These are phyloP conservation scores for Penicillium sp. DNA, from an alignment of 2,329 filamentous ascomycete genomes.

Conservation along the genomic window DNA sequence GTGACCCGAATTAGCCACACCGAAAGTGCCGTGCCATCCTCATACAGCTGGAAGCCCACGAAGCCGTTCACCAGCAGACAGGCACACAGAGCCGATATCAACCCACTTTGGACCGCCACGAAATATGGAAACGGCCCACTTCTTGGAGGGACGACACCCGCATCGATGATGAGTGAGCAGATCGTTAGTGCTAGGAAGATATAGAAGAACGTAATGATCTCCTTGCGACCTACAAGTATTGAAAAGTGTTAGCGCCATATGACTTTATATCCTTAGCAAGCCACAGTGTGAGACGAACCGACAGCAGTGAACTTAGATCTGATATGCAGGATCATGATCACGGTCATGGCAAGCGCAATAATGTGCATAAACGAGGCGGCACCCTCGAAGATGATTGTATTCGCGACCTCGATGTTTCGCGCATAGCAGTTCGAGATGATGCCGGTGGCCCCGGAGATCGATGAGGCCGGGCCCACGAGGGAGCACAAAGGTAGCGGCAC, in stretches of 20 bases:
- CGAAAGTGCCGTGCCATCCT: slow-evolving; percentile 90
- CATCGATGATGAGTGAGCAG: slow-evolving; percentile 86
- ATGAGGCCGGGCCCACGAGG: slow-evolving; percentile 70
- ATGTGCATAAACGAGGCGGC: slow-evolving; percentile 94
- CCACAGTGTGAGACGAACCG: slow-evolving; percentile 59
- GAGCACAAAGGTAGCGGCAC: slow-evolving; percentile 86
- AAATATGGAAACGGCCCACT: slow-evolving; percentile 87
- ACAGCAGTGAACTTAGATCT: slow-evolving; percentile 98
- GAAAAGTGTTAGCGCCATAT: slow-evolving; percentile 14
- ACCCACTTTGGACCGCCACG: slow-evolving; percentile 80
- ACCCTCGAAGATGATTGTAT: slow-evolving; percentile 97
- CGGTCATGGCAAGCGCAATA: slow-evolving; percentile 84
- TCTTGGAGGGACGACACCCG: slow-evolving; percentile 85
- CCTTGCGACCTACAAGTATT: slow-evolving; percentile 61
- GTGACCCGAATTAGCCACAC: slow-evolving; percentile 87
- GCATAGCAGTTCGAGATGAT: slow-evolving; percentile 93
- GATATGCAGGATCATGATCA: slow-evolving; percentile 96
- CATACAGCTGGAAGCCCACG: slow-evolving; percentile 96
- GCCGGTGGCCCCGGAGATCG: slow-evolving; percentile 70
- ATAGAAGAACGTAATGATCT: slow-evolving; percentile 92
- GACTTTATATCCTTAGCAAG: not conserved
- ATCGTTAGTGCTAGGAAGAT: slow-evolving; percentile 90
- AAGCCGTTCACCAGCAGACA: slow-evolving; percentile 96
- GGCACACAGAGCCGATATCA: slow-evolving; percentile 83
- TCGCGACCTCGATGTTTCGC: slow-evolving; percentile 91